Base-by-base conservation (phyloP, 2,329 filamentous ascomycete genomes). In the Colletotrichum sansevieriae region DNA sequence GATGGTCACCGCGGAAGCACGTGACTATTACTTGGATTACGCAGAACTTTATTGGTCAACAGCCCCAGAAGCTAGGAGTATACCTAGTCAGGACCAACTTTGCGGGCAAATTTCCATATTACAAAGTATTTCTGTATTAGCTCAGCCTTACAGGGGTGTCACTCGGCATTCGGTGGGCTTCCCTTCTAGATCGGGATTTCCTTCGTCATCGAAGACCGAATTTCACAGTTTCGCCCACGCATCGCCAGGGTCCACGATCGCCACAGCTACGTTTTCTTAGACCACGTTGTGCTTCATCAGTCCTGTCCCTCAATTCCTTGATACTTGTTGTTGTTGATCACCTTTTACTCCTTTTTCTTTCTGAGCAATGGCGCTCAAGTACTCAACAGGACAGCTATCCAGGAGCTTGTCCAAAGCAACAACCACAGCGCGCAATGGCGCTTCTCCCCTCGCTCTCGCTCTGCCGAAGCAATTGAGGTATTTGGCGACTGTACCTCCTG, bases 401-500 rank as follows among this genome's bases (percentile, higher is more conserved):
- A 75, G 71, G 73, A 72, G 71, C 60, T 71, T 78, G 62, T 70
- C 72, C 18, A 64, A 70, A 47, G 57, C 61, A 46, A 62, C 68
- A 1, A 29, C 63, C 20, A 57, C 61, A 7, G 58, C 67, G 72
- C 56, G 72, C 74, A 56, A 64, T 68, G 64, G 49, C 13, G 60
- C 58, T 2, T 46, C 70, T 71, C 46, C 70, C 41, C 59, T 69
- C 37, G 39, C 61, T 71, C 73, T 66, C 46, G 66, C 71, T 75
- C 70, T 74, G 73, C 61, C 75, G 75, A 65, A 75, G 73, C 66
- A 81, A 80, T 83, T 73, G 63, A 79, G 85, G 73, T 78, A 77
- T 52, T 81, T 87, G 73, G 91, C 91, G 35, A 91, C 89, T 13
- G 89, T 88, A 4, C 92, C 92, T 11, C 92, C 93, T 8, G 93